Percentiles rank a stretch among this genome's conserved stretches.
phyloP scores from a whole-genome alignment of 441 rosid species.

The Mallotus japonicus region DNA sequence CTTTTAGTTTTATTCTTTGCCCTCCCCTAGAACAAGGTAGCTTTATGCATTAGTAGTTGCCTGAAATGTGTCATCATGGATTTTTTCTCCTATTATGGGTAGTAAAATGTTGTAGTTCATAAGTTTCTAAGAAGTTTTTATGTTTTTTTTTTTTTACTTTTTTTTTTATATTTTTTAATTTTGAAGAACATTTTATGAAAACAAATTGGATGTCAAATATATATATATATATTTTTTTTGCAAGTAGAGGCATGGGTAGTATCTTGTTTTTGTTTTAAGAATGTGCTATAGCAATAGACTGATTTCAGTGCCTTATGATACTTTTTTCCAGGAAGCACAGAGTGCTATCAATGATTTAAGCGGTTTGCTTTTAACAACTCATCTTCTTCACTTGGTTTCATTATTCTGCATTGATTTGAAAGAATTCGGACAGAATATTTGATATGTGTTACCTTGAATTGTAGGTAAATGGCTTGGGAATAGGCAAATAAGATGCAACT shows the following conservation, averaged over 20 bases:
- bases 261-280: background rate
- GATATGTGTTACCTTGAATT: conserved; percentile 11
- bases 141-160: background rate
- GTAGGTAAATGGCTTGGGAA: conserved; percentile 92
- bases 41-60: background rate
- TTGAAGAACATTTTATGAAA: background rate
- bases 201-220: background rate
- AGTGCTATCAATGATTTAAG: conserved; percentile 82
- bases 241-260: background rate
- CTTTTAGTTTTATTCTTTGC: no score
- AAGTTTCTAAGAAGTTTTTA: background rate
- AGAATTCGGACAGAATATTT: conserved; percentile 8
- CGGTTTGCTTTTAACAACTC: conserved; percentile 43
- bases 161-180: background rate
- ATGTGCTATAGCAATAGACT: background rate
- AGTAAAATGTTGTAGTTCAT: background rate
- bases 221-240: background rate
- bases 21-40: no score
- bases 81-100: background rate
- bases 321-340: conserved; percentile 70
- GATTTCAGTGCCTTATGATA: conserved; percentile 6
- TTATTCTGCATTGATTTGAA: background rate
- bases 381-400: background rate
- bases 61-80: no score
- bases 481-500: conserved; percentile 88